Evolutionary conservation across 1,139 yeast genomes (phyloP).

Genomic region (Geotrichum klebahnii): DNA sequence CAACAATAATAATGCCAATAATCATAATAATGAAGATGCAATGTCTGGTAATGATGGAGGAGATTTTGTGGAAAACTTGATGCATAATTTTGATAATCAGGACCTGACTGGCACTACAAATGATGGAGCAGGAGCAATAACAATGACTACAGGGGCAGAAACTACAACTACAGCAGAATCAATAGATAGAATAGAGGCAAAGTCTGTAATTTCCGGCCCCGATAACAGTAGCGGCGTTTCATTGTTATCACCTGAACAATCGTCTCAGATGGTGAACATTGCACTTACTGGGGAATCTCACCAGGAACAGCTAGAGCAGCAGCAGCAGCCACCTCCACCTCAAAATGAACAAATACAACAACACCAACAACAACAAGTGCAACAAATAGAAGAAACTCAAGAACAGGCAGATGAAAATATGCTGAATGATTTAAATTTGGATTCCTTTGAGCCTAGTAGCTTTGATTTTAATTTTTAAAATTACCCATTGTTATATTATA

Average conservation of each 20-base stretch:
- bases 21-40: neutral
- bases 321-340: neutral
- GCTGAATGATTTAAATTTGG: slow-evolving; percentile 2
- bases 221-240: too few species aligned
- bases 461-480: slow-evolving; percentile 3
- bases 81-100: neutral
- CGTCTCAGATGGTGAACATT: too few species aligned
- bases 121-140: neutral
- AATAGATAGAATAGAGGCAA: too few species aligned
- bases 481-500: neutral
- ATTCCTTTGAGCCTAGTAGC: neutral
- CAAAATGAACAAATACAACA: neutral
- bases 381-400: neutral
- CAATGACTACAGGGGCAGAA: neutral
- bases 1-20: neutral
- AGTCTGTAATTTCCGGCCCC: too few species aligned
- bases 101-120: neutral
- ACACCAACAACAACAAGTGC: neutral
- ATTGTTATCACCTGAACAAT: too few species aligned
- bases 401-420: neutral
- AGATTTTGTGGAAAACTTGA: slow-evolving; percentile 1
- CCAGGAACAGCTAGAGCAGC: neutral
- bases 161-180: too few species aligned
- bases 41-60: neutral
- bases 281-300: too few species aligned